Percentiles rank a stretch among this genome's conserved stretches.
These are phyloP conservation scores for Conidiobolus incongruus DNA, from an alignment of 371 early-diverging fungal species.

Conservation along the genomic window DNA sequence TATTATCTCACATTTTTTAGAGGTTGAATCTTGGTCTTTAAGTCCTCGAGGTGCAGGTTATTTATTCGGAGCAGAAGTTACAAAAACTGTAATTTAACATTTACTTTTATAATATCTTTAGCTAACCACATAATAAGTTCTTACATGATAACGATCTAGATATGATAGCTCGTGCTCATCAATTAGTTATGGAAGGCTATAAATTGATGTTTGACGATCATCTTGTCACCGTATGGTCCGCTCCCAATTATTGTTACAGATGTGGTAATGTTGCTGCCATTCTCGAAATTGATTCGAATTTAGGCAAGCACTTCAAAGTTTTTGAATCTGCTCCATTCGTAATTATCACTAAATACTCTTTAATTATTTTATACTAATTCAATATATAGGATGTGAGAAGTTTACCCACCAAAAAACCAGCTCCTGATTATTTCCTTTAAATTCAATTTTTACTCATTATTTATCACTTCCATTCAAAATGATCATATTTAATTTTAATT, in stretches of 20 bases:
- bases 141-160: slow-evolving; percentile 74
- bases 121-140: slow-evolving; percentile 22
- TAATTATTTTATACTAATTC: background rate
- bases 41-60: slow-evolving; percentile 98
- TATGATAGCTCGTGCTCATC: slow-evolving; percentile 95
- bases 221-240: slow-evolving; percentile 98
- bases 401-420: background rate
- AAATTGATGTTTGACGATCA: slow-evolving; percentile 86
- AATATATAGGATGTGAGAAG: background rate
- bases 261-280: slow-evolving; percentile 99
- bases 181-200: slow-evolving; percentile 98
- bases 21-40: slow-evolving; percentile 83
- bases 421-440: slow-evolving; percentile 2
- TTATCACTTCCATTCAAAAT: too few species aligned
- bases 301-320: slow-evolving; percentile 57
- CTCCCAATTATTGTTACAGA: slow-evolving; percentile 98
- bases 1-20: slow-evolving; percentile 11
- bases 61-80: slow-evolving; percentile 90
- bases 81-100: slow-evolving; percentile 27
- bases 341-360: background rate
- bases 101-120: background rate
- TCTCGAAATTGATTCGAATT: slow-evolving; percentile 83
- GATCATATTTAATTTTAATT: too few species aligned
- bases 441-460: background rate
- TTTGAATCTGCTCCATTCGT: slow-evolving; percentile 17